Conservation (phyloP, 2,329 filamentous ascomycete genomes). For the Drechslerella stenobrocha region DNA sequence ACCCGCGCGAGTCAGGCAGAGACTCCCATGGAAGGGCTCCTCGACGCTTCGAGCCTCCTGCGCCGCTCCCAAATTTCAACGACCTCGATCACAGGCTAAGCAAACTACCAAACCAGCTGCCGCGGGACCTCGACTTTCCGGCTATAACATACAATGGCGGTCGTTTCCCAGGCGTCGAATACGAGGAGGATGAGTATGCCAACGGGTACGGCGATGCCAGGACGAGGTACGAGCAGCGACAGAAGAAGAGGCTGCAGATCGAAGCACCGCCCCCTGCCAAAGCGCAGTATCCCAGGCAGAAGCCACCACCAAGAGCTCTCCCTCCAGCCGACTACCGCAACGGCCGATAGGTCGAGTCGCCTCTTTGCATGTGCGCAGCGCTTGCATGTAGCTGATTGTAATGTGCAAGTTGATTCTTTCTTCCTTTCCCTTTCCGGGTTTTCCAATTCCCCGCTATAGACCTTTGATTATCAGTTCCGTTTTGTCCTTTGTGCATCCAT, state of each 20-base stretch:
- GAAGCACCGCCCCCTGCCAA: conserved; percentile 24
- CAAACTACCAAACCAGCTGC: conserved; percentile 33
- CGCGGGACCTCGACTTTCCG: conserved; percentile 24
- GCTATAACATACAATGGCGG: conserved; percentile 31
- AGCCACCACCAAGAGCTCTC: conserved; percentile 39
- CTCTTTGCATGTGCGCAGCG: not conserved
- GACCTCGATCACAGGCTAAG: conserved; percentile 35
- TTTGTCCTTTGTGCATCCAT: conserved; percentile 44
- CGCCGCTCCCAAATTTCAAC: conserved; percentile 32
- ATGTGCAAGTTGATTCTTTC: conserved; percentile 18
- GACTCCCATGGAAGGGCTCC: conserved; percentile 21
- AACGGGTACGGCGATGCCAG: conserved; percentile 32
- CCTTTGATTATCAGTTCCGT: conserved; percentile 30
- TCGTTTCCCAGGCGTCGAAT: conserved; percentile 36
- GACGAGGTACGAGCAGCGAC: conserved; percentile 22
- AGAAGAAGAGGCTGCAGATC: conserved; percentile 41
- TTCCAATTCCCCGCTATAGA: conserved; percentile 34
- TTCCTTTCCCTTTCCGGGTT: conserved; percentile 14
- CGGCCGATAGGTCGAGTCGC: conserved; percentile 31
- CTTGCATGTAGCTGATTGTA: conserved; percentile 13
- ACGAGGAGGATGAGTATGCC: conserved; percentile 39
- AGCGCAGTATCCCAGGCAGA: conserved; percentile 32
- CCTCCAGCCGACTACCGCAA: conserved; percentile 47
- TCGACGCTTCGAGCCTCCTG: conserved; percentile 36
- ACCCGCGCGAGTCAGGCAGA: conserved; percentile 12